These are phyloP conservation scores for Geranium brycei DNA, from an alignment of 345 rosid genomes.

Conservation along the genomic window DNA sequence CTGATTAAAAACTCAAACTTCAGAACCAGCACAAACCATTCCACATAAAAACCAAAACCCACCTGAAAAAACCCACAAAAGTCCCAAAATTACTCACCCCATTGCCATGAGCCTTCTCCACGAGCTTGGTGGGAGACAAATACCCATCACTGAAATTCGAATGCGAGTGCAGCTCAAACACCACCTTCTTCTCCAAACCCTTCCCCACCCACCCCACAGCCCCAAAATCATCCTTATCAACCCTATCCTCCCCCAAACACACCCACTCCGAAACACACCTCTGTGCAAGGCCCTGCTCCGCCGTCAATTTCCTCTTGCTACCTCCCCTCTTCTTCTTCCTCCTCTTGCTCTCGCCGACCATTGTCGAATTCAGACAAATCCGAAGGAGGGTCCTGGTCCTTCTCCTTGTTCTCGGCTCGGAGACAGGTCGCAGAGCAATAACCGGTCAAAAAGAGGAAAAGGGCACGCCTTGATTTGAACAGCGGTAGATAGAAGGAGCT, in stretches of 20 bases:
- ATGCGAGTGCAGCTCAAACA: constrained; percentile 85
- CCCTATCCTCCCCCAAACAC: constrained; percentile 25
- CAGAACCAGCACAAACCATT: background rate
- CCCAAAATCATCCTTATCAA: constrained; percentile 38
- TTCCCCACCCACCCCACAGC: constrained; percentile 30
- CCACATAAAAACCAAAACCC: background rate
- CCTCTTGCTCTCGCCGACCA: constrained; percentile 34
- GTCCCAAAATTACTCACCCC: too few relatives aligned
- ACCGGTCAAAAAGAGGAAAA: background rate
- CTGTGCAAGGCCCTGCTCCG: constrained; percentile 55
- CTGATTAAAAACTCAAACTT: too few relatives aligned
- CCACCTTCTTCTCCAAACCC: constrained; percentile 32
- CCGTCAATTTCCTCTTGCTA: constrained; percentile 53
- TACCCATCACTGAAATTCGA: constrained; percentile 88
- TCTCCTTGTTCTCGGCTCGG: background rate
- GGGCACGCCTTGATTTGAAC: background rate
- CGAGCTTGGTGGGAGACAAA: constrained; percentile 80
- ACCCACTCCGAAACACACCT: constrained; percentile 68
- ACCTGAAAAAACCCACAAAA: background rate
- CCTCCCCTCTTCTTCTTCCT: constrained; percentile 77
- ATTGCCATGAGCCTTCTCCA: constrained; percentile 71
- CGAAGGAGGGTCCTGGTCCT: too few relatives aligned
- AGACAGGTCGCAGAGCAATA: background rate
- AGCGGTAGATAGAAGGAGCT: background rate
- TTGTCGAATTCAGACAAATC: background rate